These are phyloP conservation scores for Penicillium cataractarum DNA, from an alignment of 495 filamentous ascomycete genomes.

Conservation along the genomic window DNA sequence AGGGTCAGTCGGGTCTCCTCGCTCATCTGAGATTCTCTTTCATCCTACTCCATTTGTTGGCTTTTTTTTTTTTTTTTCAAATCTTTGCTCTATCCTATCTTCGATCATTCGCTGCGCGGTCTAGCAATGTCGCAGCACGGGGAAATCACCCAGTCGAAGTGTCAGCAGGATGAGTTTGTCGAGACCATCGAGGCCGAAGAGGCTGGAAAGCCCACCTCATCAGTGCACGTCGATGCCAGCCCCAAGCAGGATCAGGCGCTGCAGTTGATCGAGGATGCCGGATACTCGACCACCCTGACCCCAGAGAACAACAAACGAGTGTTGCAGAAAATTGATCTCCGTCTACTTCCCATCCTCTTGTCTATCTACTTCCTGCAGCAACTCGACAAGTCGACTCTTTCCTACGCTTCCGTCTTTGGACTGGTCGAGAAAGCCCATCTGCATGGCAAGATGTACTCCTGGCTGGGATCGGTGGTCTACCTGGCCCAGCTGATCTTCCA, in stretches of 20 bases:
- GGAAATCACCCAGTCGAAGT: slow-evolving; percentile 25
- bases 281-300: slow-evolving; percentile 47
- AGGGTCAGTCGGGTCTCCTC: not conserved
- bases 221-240: slow-evolving; percentile 4
- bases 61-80: too few species aligned
- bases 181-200: slow-evolving; percentile 36
- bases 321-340: slow-evolving; percentile 56
- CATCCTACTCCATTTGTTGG: not conserved
- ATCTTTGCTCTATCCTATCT: not conserved
- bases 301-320: slow-evolving; percentile 57
- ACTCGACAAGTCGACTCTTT: slow-evolving; percentile 61
- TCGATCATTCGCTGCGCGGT: not conserved
- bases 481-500: slow-evolving; percentile 54
- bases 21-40: not conserved
- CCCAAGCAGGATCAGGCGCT: slow-evolving; percentile 47
- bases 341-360: slow-evolving; percentile 54
- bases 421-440: slow-evolving; percentile 48
- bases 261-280: slow-evolving; percentile 46
- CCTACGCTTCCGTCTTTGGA: slow-evolving; percentile 57
- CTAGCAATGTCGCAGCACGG: slow-evolving; percentile 30
- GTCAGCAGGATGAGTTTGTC: slow-evolving; percentile 41
- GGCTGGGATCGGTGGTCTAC: slow-evolving; percentile 55
- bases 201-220: slow-evolving; percentile 11
- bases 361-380: slow-evolving; percentile 54
- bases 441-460: slow-evolving; percentile 54